These are phyloP conservation scores for Ogataea kodamae DNA, from an alignment of 805 yeast species.

Conservation along the genomic window DNA sequence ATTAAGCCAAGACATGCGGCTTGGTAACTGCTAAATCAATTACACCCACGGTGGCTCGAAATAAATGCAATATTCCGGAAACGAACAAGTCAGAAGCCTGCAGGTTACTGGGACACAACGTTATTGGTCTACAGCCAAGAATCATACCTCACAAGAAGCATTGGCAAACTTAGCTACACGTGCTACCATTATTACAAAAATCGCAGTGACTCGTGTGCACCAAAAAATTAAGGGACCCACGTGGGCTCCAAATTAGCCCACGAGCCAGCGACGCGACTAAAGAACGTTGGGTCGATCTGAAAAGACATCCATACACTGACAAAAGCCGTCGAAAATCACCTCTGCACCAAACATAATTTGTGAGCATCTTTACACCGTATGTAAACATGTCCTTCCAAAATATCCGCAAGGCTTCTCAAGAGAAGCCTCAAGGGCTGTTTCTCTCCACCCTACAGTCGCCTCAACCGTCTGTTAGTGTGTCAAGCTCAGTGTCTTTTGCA, in stretches of 20 bases:
- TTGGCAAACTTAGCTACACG: constrained; percentile 7
- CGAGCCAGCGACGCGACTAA: too few species aligned
- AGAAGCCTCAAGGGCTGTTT: constrained; percentile 16
- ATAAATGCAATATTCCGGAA: too few species aligned
- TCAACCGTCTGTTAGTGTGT: constrained; percentile 22
- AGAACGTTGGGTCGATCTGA: too few species aligned
- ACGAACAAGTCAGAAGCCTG: too few species aligned
- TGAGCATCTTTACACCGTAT: constrained; percentile 10
- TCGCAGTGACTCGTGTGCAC: constrained; percentile 18
- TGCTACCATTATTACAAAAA: constrained; percentile 7
- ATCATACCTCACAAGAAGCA: too few species aligned
- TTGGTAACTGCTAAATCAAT: not conserved
- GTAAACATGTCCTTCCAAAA: constrained; percentile 7
- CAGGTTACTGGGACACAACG: too few species aligned
- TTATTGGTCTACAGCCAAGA: too few species aligned
- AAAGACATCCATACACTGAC: constrained; percentile 9
- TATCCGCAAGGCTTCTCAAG: constrained; percentile 9
- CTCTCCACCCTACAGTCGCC: constrained; percentile 24
- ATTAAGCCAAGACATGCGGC: constrained; percentile 3
- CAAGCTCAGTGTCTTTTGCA: constrained; percentile 17
- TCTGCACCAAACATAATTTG: too few species aligned
- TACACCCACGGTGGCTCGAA: constrained; percentile 4
- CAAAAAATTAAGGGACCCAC: constrained; percentile 6
- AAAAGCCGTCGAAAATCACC: too few species aligned
- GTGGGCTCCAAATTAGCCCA: too few species aligned